phyloP scores from a whole-genome alignment of 2,329 filamentous ascomycete species.

The Talaromyces sp. region DNA sequence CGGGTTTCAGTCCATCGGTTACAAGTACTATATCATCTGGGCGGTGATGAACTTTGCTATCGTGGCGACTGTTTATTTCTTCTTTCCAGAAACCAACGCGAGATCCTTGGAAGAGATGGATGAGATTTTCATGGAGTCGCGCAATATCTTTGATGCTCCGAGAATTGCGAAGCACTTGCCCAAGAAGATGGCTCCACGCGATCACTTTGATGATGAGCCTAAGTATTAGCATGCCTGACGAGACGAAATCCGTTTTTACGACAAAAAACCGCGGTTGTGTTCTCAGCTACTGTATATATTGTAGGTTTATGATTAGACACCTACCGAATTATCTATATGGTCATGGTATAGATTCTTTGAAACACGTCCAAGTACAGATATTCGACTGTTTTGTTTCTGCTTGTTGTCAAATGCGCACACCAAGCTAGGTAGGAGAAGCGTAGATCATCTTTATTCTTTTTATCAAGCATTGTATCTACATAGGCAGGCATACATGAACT shows the following conservation, averaged over 20 bases:
- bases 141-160: slow-evolving; percentile 28
- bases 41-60: slow-evolving; percentile 37
- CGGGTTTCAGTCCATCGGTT: slow-evolving; percentile 46
- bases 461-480: background rate
- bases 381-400: background rate
- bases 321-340: background rate
- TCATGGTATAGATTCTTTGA: background rate
- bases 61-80: slow-evolving; percentile 31
- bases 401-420: background rate
- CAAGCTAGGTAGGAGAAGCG: no score
- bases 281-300: background rate
- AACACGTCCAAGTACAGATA: background rate
- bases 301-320: background rate
- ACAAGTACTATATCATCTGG: slow-evolving; percentile 45
- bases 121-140: slow-evolving; percentile 36
- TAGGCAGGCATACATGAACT: background rate
- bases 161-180: slow-evolving; percentile 23
- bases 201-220: background rate
- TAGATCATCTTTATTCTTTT: no score
- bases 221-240: background rate
- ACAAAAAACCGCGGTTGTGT: background rate
- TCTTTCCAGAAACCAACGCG: slow-evolving; percentile 40
- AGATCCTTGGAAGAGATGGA: slow-evolving; percentile 40
- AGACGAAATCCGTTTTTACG: background rate
- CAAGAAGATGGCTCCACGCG: background rate